These are phyloP conservation scores for Boletus barrowsii DNA, from an alignment of 768 basidiomycete species.

Conservation along the genomic window DNA sequence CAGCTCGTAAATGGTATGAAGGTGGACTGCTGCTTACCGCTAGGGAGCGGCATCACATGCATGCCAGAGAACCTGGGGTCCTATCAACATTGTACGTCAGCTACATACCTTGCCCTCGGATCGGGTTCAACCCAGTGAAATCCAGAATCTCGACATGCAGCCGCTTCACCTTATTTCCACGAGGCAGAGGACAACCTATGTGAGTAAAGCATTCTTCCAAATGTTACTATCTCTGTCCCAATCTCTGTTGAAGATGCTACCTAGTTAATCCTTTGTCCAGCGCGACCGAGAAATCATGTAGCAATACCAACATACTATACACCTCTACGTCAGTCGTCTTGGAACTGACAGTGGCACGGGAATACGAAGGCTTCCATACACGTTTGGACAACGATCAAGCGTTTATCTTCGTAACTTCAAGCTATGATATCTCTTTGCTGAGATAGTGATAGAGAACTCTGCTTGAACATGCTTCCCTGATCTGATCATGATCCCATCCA, in stretches of 20 bases:
- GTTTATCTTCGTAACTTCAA: background rate
- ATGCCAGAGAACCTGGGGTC: too few species aligned
- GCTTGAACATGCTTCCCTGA: too few species aligned
- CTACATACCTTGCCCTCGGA: background rate
- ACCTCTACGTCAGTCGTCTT: too few species aligned
- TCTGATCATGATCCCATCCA: too few species aligned
- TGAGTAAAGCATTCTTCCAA: background rate
- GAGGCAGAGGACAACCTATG: background rate
- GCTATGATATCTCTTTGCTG: background rate
- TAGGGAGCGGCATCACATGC: too few species aligned
- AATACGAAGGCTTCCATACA: background rate
- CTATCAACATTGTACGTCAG: too few species aligned
- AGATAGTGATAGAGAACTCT: too few species aligned
- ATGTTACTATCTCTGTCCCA: background rate
- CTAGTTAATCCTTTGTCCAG: background rate
- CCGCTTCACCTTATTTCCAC: background rate
- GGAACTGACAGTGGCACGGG: too few species aligned
- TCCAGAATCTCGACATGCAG: background rate
- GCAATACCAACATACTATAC: too few species aligned
- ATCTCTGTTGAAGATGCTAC: background rate
- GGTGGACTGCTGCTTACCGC: too few species aligned
- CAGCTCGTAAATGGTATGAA: too few species aligned
- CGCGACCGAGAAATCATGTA: background rate
- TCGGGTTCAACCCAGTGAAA: background rate
- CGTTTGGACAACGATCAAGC: background rate